phyloP scores from a whole-genome alignment of 2,329 filamentous ascomycete species.

The Fusarium stilboides region DNA sequence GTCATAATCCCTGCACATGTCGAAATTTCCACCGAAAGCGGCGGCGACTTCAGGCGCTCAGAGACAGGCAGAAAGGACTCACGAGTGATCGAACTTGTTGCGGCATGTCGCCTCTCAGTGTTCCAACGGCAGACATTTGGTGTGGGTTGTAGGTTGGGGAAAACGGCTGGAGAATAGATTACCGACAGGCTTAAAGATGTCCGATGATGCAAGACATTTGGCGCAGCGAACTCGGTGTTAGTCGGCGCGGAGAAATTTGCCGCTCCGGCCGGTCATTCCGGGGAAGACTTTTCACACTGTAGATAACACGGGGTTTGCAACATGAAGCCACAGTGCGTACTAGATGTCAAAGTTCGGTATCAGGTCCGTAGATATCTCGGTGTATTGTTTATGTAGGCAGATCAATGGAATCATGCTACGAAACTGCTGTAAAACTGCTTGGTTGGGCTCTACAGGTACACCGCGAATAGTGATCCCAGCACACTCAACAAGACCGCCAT shows the following conservation, averaged over 20 bases:
- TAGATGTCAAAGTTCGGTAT: not conserved
- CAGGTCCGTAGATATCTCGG: conserved; percentile 21
- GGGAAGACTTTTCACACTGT: conserved; percentile 14
- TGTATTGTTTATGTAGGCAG: conserved; percentile 1
- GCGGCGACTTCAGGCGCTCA: not conserved
- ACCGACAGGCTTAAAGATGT: conserved; percentile 38
- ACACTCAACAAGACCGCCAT: no score
- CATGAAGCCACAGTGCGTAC: conserved; percentile 12
- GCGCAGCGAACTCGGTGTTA: conserved; percentile 52
- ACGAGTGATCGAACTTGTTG: conserved; percentile 72
- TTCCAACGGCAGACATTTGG: conserved; percentile 58
- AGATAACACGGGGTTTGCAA: fast-evolving
- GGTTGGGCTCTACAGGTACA: no score
- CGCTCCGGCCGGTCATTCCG: conserved; percentile 46
- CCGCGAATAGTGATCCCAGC: no score
- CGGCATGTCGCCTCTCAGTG: conserved; percentile 68
- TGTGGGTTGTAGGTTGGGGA: conserved; percentile 48
- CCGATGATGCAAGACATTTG: conserved; percentile 52
- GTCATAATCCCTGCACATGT: conserved; percentile 26
- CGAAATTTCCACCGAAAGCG: conserved; percentile 19
- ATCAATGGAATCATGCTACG: no score
- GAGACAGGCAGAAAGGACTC: conserved; percentile 48
- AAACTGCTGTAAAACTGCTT: no score
- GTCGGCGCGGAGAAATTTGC: conserved; percentile 56
- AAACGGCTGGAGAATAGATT: conserved; percentile 35